A percentile compares a stretch with the other conserved stretches of the same genome.
Evolutionary conservation across 2,329 filamentous ascomycete genomes (phyloP).

Genomic region (Aspergillus unguis): DNA sequence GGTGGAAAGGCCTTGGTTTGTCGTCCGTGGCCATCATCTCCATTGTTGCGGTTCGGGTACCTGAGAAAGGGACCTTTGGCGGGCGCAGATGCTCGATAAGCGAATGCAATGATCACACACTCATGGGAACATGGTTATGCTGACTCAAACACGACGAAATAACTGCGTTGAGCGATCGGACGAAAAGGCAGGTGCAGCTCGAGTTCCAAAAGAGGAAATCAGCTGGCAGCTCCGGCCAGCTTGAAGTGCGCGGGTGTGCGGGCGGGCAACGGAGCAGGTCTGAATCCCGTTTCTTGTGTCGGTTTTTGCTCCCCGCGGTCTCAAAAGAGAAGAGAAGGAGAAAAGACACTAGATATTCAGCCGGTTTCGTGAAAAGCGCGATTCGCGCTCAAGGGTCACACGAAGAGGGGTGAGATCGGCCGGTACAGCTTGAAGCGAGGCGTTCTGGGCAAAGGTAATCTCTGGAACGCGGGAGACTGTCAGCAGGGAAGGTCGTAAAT

Average conservation of each 20-base stretch:
- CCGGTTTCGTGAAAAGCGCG: constrained; percentile 1
- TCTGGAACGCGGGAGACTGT: constrained; percentile 4
- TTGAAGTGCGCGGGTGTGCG: not conserved
- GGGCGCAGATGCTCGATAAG: constrained; percentile 19
- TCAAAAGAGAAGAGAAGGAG: not conserved
- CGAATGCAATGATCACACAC: constrained; percentile 20
- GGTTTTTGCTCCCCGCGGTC: not conserved
- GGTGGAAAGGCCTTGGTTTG: constrained; percentile 22
- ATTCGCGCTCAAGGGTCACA: constrained; percentile 7
- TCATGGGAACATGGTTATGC: constrained; percentile 23
- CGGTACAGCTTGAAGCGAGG: not conserved
- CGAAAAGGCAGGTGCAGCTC: not conserved
- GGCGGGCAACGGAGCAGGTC: not conserved
- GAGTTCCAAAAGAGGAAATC: constrained; percentile 15
- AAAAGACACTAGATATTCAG: not conserved
- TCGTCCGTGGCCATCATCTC: constrained; percentile 28
- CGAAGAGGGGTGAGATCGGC: constrained; percentile 13
- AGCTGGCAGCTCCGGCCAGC: constrained; percentile 1
- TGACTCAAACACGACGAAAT: constrained; percentile 6
- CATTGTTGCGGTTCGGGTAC: constrained; percentile 22
- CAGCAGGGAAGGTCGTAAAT: not conserved
- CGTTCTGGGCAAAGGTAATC: not conserved
- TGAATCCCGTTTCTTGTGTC: not conserved
- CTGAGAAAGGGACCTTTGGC: constrained; percentile 18
- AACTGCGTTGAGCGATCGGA: constrained; percentile 6